Evolutionary conservation across 176 grass and related monocot genomes (phyloP).

Genomic region (Otatea glauca): DNA sequence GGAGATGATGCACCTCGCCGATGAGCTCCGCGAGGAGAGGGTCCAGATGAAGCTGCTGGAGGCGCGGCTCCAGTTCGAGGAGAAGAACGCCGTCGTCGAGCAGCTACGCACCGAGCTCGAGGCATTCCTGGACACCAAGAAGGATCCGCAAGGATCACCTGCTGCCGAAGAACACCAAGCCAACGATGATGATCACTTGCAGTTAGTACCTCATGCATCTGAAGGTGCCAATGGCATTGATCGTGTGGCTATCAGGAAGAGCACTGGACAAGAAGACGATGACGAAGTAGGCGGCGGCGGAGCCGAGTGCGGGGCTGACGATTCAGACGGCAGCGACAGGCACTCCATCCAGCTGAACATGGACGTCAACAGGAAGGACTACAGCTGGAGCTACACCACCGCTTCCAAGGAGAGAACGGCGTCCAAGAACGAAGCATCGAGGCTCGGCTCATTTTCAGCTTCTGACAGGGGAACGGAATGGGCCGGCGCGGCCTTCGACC

Average conservation of each 20-base stretch:
- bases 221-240: conserved; percentile 16
- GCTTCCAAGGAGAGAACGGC: conserved; percentile 25
- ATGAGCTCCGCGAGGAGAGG: conserved; percentile 86
- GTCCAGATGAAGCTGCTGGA: conserved; percentile 87
- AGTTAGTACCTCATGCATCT: neutral
- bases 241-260: conserved; percentile 25
- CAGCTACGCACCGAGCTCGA: conserved; percentile 69
- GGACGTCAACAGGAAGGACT: conserved; percentile 54
- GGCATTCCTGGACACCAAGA: conserved; percentile 50
- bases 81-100: conserved; percentile 79
- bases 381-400: conserved; percentile 52
- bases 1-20: conserved; percentile 80
- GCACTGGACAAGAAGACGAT: neutral
- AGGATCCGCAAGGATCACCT: conserved; percentile 3
- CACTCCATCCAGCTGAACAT: conserved; percentile 86
- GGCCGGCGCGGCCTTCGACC: neutral
- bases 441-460: conserved; percentile 22
- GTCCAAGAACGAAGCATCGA: conserved; percentile 20
- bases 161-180: neutral
- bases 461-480: conserved; percentile 19
- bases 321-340: conserved; percentile 69
- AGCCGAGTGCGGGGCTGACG: conserved; percentile 6
- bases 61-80: conserved; percentile 83
- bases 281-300: neutral
- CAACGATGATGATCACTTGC: neutral